These are phyloP conservation scores for Neurospora sp. DNA, from an alignment of 495 filamentous ascomycete genomes.

Conservation along the genomic window DNA sequence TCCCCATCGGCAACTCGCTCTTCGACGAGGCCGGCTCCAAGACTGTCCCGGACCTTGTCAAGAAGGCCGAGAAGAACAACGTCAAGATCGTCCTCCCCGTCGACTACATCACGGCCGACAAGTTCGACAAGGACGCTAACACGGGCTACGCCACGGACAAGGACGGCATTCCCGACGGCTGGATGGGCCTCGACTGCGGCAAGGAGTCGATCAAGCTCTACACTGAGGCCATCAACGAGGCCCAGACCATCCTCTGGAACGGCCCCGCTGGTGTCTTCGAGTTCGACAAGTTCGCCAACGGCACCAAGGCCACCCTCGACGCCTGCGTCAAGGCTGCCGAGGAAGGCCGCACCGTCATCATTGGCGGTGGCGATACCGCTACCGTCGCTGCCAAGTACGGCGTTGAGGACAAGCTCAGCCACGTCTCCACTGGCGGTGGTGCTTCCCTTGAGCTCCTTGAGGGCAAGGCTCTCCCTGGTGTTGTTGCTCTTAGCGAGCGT, in stretches of 20 bases:
- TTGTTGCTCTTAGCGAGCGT: slow-evolving; percentile 78
- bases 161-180: slow-evolving; percentile 88
- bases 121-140: slow-evolving; percentile 79
- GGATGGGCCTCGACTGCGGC: slow-evolving; percentile 94
- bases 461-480: slow-evolving; percentile 94
- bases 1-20: slow-evolving; percentile 82
- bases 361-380: slow-evolving; percentile 95
- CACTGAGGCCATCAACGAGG: slow-evolving; percentile 70
- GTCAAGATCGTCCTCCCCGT: slow-evolving; percentile 90
- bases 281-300: slow-evolving; percentile 83
- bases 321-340: slow-evolving; percentile 70
- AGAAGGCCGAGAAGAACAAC: slow-evolving; percentile 93
- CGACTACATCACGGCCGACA: slow-evolving; percentile 93
- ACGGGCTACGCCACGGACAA: slow-evolving; percentile 75
- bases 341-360: slow-evolving; percentile 86
- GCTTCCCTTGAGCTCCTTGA: slow-evolving; percentile 92
- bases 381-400: slow-evolving; percentile 97
- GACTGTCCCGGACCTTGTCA: slow-evolving; percentile 75
- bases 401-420: slow-evolving; percentile 90
- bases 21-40: slow-evolving; percentile 94
- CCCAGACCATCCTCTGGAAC: slow-evolving; percentile 99
- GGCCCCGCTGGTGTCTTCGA: slow-evolving; percentile 95
- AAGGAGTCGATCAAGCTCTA: slow-evolving; percentile 76
- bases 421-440: slow-evolving; percentile 95
- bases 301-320: slow-evolving; percentile 83